These are phyloP conservation scores for Anisodus acutangulus DNA, from an alignment of 257 asterid species.

Conservation along the genomic window DNA sequence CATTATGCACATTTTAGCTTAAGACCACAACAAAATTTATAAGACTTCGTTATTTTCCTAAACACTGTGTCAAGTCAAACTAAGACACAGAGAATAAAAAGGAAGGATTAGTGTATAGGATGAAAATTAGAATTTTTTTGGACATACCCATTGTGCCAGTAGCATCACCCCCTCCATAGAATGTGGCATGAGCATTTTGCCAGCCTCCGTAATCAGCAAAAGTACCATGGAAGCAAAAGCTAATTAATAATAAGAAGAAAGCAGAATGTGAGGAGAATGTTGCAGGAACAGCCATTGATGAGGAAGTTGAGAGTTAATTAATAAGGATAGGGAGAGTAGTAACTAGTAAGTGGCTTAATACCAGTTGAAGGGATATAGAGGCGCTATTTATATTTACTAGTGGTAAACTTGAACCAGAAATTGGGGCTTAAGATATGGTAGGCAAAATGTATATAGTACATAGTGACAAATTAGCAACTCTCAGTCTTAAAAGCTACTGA, in stretches of 20 bases:
- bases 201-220: conserved; percentile 48
- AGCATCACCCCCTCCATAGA: conserved; percentile 61
- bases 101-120: not conserved
- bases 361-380: conserved; percentile 18
- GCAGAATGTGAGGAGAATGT: conserved; percentile 31
- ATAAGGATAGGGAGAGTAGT: not conserved
- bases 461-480: conserved; percentile 45
- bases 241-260: conserved; percentile 29
- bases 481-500: not conserved
- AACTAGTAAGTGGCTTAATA: not conserved
- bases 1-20: too few species aligned
- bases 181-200: conserved; percentile 54
- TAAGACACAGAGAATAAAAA: not conserved
- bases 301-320: not conserved
- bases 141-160: conserved; percentile 58
- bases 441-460: conserved; percentile 33
- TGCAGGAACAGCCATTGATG: conserved; percentile 22
- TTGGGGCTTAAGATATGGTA: conserved; percentile 5
- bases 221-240: conserved; percentile 35
- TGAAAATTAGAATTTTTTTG: not conserved
- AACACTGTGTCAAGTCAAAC: not conserved
- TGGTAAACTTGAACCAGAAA: conserved; percentile 31
- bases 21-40: not conserved
- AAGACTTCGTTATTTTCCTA: not conserved
- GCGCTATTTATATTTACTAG: conserved; percentile 38